A percentile compares a stretch with the other conserved stretches of the same genome.
phyloP scores from a whole-genome alignment of 2,329 filamentous ascomycete genomes.

The Thelonectria olida region DNA sequence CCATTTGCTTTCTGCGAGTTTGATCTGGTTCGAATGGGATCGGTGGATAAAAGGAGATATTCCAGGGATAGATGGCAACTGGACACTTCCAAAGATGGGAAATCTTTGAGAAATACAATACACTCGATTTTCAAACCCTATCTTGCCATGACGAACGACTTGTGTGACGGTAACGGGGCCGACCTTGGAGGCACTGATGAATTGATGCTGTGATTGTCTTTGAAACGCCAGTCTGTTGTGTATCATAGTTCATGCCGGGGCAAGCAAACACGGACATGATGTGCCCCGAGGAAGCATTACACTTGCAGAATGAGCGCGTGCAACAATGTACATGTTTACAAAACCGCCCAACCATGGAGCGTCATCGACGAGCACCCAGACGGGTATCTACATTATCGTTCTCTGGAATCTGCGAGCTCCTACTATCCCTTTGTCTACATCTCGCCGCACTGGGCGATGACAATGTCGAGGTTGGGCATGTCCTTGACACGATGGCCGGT shows the following conservation, averaged over 20 bases:
- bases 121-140: constrained; percentile 14
- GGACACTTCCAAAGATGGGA: not conserved
- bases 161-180: no score
- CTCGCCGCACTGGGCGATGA: constrained; percentile 89
- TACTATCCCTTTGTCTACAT: constrained; percentile 77
- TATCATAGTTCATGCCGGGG: not conserved
- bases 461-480: constrained; percentile 84
- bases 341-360: constrained; percentile 29
- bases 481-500: constrained; percentile 79
- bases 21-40: constrained; percentile 20
- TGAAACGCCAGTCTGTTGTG: not conserved
- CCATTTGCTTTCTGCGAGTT: constrained; percentile 5
- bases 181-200: no score
- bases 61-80: not conserved
- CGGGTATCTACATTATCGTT: constrained; percentile 31
- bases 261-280: constrained; percentile 11
- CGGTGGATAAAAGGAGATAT: constrained; percentile 21
- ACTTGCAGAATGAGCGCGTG: constrained; percentile 15
- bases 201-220: not conserved
- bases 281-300: constrained; percentile 1
- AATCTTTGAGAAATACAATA: constrained; percentile 16
- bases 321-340: constrained; percentile 19
- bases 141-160: not conserved
- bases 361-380: constrained; percentile 21
- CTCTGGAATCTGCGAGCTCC: not conserved